These are phyloP conservation scores for Acer saccharum DNA, from an alignment of 345 rosid species.

Conservation along the genomic window DNA sequence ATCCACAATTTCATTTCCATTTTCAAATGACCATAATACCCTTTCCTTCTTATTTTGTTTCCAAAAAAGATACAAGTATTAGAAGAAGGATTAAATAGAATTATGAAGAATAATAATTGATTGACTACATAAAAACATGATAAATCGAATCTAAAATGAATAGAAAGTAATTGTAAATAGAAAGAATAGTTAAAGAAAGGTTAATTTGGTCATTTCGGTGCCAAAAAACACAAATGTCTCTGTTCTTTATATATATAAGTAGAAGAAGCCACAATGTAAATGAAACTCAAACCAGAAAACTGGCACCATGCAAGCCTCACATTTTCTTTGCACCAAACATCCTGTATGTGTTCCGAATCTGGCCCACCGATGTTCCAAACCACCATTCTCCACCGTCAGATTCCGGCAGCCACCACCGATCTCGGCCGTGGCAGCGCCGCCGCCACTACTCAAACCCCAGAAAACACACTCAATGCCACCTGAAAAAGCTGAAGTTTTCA, in stretches of 20 bases:
- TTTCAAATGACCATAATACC: constrained; percentile 22
- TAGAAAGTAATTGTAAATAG: background rate
- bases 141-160: background rate
- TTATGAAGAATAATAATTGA: too few relatives aligned
- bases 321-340: constrained; percentile 16
- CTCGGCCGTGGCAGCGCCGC: constrained; percentile 41
- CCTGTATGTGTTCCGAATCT: constrained; percentile 15
- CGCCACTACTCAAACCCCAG: constrained; percentile 27
- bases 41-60: background rate
- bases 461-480: constrained; percentile 65
- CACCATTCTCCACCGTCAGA: constrained; percentile 15
- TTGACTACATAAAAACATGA: too few relatives aligned
- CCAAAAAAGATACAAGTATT: background rate
- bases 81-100: too few relatives aligned
- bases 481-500: constrained; percentile 63
- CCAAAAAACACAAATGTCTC: background rate
- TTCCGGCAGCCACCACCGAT: background rate
- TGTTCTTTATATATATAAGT: background rate
- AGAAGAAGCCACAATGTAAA: background rate
- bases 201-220: background rate
- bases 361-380: constrained; percentile 3
- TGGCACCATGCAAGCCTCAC: constrained; percentile 45
- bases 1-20: background rate
- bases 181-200: background rate
- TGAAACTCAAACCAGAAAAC: background rate